phyloP scores from a whole-genome alignment of 2,329 filamentous ascomycete genomes.

The Paramyrothecium roridum region DNA sequence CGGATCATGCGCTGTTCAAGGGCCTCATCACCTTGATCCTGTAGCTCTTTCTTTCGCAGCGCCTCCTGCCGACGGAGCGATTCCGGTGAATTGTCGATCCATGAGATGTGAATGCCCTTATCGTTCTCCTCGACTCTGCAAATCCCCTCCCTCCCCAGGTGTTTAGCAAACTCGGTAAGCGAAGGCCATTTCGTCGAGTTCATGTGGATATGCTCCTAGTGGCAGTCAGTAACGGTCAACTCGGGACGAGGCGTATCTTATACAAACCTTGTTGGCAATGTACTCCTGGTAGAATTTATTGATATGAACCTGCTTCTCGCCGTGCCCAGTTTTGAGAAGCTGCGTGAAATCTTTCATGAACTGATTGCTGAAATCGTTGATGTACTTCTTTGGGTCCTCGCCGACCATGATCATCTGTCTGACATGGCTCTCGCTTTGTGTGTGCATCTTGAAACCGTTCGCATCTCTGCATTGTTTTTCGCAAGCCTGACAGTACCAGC shows the following conservation, averaged over 20 bases:
- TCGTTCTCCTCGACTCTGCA: constrained; percentile 86
- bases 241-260: not conserved
- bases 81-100: constrained; percentile 90
- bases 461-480: constrained; percentile 66
- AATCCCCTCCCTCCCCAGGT: constrained; percentile 80
- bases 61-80: constrained; percentile 78
- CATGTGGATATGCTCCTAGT: constrained; percentile 78
- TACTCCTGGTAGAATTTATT: constrained; percentile 97
- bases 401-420: constrained; percentile 86
- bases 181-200: constrained; percentile 88
- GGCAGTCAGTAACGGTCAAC: not conserved
- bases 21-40: constrained; percentile 89
- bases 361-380: constrained; percentile 76
- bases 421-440: constrained; percentile 79
- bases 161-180: constrained; percentile 85
- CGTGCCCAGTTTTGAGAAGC: constrained; percentile 77
- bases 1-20: constrained; percentile 78
- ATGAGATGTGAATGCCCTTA: constrained; percentile 81
- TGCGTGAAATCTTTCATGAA: constrained; percentile 79
- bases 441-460: constrained; percentile 90
- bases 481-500: constrained; percentile 90
- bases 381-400: constrained; percentile 79
- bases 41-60: constrained; percentile 75
- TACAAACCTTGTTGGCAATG: constrained; percentile 65
- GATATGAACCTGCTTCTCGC: constrained; percentile 83